Evolutionary conservation across 108 stramenopile genomes (phyloP).

Genomic region (Nitzschia palea): DNA sequence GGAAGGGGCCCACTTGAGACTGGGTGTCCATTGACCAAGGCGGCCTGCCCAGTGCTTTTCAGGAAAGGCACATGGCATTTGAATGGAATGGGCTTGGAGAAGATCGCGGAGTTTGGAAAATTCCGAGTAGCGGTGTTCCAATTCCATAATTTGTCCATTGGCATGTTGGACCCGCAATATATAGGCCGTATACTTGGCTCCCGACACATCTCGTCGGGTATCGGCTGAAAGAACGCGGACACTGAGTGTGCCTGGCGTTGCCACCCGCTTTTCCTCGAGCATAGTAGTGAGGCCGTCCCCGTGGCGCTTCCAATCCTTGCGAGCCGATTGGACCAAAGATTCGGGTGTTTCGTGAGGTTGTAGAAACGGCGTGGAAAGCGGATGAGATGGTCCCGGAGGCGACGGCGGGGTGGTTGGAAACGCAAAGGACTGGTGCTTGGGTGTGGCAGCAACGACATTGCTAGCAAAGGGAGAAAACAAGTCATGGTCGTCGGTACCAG

Average conservation of each 20-base stretch:
- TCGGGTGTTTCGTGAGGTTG: slow-evolving; percentile 1
- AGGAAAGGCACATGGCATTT: slow-evolving; percentile 46
- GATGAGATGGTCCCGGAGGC: neutral
- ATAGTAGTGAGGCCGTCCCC: slow-evolving; percentile 38
- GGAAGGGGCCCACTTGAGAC: slow-evolving; percentile 27
- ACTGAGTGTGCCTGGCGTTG: slow-evolving; percentile 22
- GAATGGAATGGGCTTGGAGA: slow-evolving; percentile 28
- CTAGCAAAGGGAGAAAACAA: neutral
- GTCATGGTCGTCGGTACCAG: too few relatives aligned
- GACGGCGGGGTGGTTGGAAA: neutral
- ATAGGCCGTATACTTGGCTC: slow-evolving; percentile 52
- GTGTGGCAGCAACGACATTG: neutral
- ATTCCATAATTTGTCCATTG: slow-evolving; percentile 16
- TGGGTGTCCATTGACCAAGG: slow-evolving; percentile 64
- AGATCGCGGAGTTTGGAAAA: slow-evolving; percentile 55
- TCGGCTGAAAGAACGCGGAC: slow-evolving; percentile 52
- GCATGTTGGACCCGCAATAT: slow-evolving; percentile 35
- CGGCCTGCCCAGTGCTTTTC: slow-evolving; percentile 53
- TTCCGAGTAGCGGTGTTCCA: slow-evolving; percentile 73
- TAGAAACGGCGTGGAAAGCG: neutral
- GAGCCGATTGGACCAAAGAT: slow-evolving; percentile 27
- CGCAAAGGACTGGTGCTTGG: neutral
- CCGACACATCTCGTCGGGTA: slow-evolving; percentile 43
- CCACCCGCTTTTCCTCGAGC: slow-evolving; percentile 36
- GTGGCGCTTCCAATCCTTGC: slow-evolving; percentile 52